phyloP scores from a whole-genome alignment of 768 basidiomycete genomes.

The Tylopilus rubrobrunneus region DNA sequence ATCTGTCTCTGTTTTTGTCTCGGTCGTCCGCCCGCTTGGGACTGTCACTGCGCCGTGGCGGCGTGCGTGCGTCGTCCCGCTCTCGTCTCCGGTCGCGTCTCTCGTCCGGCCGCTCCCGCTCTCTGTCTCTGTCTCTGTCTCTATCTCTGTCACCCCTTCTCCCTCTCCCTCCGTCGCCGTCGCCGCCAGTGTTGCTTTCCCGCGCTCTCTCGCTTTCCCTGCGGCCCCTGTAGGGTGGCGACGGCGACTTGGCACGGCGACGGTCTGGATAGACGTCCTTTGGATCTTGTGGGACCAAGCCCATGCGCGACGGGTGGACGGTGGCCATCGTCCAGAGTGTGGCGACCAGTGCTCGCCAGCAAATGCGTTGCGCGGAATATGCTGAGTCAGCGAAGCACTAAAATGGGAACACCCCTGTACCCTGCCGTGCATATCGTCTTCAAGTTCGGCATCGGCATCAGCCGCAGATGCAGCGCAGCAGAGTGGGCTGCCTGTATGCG shows the following conservation, averaged over 20 bases:
- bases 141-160: too few species aligned
- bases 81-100: conserved; percentile 5
- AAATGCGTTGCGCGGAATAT: background rate
- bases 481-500: too few species aligned
- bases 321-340: conserved; percentile 49
- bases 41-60: conserved; percentile 9
- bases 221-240: conserved; percentile 34
- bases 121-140: background rate
- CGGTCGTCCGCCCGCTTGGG: conserved; percentile 5
- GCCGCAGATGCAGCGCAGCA: too few species aligned
- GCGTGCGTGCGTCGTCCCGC: background rate
- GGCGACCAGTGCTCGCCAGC: too few species aligned
- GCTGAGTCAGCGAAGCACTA: conserved; percentile 17
- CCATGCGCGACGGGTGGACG: conserved; percentile 71
- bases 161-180: conserved; percentile 7
- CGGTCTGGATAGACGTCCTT: conserved; percentile 14
- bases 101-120: background rate
- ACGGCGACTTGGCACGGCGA: conserved; percentile 42
- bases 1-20: conserved; percentile 4
- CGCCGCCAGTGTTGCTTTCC: conserved; percentile 26
- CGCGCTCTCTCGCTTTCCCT: conserved; percentile 24
- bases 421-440: too few species aligned
- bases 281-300: conserved; percentile 51
- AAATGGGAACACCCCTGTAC: background rate
- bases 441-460: too few species aligned